phyloP scores from a whole-genome alignment of 208 protist species.

The Leishmania guyanensis region DNA sequence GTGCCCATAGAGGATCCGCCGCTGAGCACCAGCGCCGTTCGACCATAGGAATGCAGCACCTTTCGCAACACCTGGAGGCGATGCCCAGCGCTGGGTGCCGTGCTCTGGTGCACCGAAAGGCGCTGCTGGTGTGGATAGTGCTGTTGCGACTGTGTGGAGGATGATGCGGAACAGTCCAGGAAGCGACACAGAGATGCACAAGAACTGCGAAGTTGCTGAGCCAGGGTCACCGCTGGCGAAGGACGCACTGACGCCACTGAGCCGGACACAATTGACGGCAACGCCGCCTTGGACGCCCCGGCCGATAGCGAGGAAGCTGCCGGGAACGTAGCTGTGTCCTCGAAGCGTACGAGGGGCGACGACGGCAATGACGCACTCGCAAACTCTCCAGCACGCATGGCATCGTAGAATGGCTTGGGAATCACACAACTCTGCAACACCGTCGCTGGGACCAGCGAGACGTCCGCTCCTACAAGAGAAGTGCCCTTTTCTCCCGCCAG shows the following conservation, averaged over 20 bases:
- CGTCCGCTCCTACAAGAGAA: background rate
- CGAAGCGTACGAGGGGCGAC: background rate
- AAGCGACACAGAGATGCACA: slow-evolving; percentile 14
- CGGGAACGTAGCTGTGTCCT: background rate
- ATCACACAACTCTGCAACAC: background rate
- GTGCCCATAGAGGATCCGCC: slow-evolving; percentile 77
- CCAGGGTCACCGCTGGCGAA: slow-evolving; percentile 11
- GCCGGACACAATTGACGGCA: background rate
- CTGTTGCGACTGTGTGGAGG: background rate
- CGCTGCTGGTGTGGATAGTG: slow-evolving; percentile 2
- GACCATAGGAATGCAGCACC: slow-evolving; percentile 60
- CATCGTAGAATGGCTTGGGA: background rate
- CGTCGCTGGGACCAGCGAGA: background rate
- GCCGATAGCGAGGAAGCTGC: background rate
- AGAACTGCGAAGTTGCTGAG: slow-evolving; percentile 1
- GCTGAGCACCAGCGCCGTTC: slow-evolving; percentile 79
- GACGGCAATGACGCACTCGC: background rate
- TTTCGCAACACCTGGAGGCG: slow-evolving; percentile 57
- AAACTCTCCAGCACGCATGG: background rate
- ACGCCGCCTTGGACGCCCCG: background rate
- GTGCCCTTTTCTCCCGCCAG: slow-evolving; percentile 6
- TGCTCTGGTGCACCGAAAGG: background rate
- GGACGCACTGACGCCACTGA: background rate
- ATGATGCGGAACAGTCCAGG: slow-evolving; percentile 1
- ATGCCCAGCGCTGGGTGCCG: slow-evolving; percentile 6